Base-by-base conservation (phyloP, 2,329 filamentous ascomycete species). In the Graphiopsis chlorocephala region DNA sequence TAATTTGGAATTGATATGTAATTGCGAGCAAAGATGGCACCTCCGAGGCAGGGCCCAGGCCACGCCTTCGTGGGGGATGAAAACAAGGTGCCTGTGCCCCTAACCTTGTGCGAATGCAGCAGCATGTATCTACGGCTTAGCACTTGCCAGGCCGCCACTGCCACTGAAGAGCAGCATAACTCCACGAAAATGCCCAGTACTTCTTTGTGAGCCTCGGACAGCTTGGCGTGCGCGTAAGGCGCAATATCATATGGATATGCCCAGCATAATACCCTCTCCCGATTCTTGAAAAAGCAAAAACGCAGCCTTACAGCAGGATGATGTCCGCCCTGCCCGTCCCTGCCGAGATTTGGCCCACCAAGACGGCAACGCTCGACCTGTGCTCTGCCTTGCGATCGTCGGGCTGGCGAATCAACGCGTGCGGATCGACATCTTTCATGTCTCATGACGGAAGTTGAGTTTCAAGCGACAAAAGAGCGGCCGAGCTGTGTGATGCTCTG, bases 331-430 rank as follows among this genome's bases (percentile, higher is more conserved):
- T 31, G 56, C 25, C 56, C 56, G 56, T 28, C 14, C 17, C 33
- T 45, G 29, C 56, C 56, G 56, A 59, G 56, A 59, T 59, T 59
- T 38, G 31, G 55, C 7, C 20, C 56, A 47, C 25, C 28, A 26
- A 38, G 15, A 29, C 25, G 15, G 25, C 47, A 50, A 28, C 47
- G 47, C 47, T 25, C 20, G 47, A 31, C 50, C 50, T 38, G 53
- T 56, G 53, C 52, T 6, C 17, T 8, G 48, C 14, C 48, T 31
- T 29, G 7, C 17, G 48, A 56, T 56, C 53, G 31, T 25, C n/a
- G 23, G 10, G 1, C 28, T 20, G 20, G 53, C 53, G 28, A 56
- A 56, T 56, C 53, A 56, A 4, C 25, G 38, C 38, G 53, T 4
- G 25, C 14, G 10, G 25, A 59, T 59, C 35, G 35, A 28, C 42